phyloP scores from a whole-genome alignment of 129 eudicot genomes.

The Rutidosis leptorrhynchoides region DNA sequence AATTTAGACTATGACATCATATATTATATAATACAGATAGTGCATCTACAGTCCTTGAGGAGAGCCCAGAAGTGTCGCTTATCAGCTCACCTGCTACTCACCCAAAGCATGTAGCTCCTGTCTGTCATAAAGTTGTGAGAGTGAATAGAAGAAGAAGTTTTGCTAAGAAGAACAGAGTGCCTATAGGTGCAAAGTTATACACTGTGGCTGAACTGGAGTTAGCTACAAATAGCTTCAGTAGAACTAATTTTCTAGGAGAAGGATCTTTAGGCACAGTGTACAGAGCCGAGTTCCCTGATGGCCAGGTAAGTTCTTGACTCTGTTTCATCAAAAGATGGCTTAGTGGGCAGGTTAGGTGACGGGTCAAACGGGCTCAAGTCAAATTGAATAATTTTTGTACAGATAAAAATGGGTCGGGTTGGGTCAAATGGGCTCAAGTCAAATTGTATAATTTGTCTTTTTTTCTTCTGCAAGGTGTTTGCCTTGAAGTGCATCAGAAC shows the following conservation, averaged over 20 bases:
- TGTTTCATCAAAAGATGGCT: slow-evolving; percentile 7
- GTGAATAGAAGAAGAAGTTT: slow-evolving; percentile 57
- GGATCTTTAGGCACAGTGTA: slow-evolving; percentile 90
- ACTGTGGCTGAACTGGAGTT: slow-evolving; percentile 61
- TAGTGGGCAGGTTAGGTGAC: background rate
- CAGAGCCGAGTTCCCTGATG: slow-evolving; percentile 85
- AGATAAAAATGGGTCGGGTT: background rate
- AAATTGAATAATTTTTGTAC: background rate
- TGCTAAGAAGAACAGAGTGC: slow-evolving; percentile 48
- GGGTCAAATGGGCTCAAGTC: background rate
- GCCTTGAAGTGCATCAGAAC: slow-evolving; percentile 78
- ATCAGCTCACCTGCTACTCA: slow-evolving; percentile 52
- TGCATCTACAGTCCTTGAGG: slow-evolving; percentile 40
- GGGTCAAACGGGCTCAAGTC: background rate
- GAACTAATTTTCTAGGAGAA: slow-evolving; percentile 70
- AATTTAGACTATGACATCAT: background rate
- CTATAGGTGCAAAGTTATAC: slow-evolving; percentile 59
- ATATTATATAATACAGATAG: slow-evolving; percentile 24
- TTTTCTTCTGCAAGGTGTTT: slow-evolving; percentile 42
- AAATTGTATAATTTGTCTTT: slow-evolving; percentile 2
- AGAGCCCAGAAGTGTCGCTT: slow-evolving; percentile 40
- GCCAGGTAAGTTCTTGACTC: slow-evolving; percentile 45
- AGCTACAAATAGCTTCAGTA: slow-evolving; percentile 71
- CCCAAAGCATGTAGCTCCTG: slow-evolving; percentile 47
- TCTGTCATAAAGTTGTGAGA: slow-evolving; percentile 47